phyloP scores from a whole-genome alignment of 2,329 filamentous ascomycete species.

The Paraconiothyrium sp. region DNA sequence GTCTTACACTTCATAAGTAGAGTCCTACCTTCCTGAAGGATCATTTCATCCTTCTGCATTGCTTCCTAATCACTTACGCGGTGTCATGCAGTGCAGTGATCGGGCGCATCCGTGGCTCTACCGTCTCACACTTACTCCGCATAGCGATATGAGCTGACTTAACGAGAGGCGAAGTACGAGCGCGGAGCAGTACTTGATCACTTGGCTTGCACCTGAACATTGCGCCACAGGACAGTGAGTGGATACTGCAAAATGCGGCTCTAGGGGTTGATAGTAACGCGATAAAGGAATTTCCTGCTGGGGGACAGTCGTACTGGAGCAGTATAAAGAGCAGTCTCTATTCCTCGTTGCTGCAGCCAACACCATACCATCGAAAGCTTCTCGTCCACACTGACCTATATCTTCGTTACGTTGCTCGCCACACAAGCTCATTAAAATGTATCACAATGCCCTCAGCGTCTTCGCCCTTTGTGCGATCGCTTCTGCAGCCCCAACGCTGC shows the following conservation, averaged over 20 bases:
- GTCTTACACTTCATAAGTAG: not conserved
- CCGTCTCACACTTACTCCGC: not conserved
- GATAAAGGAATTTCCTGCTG: not conserved
- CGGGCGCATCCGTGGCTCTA: not conserved
- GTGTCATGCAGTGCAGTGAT: not conserved
- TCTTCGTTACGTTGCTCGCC: not conserved
- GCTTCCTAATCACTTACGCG: not conserved
- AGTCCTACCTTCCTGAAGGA: not conserved
- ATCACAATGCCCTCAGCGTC: not conserved
- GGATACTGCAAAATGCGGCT: not conserved
- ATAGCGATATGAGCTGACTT: not conserved
- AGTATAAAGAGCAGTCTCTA: not conserved
- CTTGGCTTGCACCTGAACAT: not conserved
- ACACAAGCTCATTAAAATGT: not conserved
- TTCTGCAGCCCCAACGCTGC: slow-evolving; percentile 3
- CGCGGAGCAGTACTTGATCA: not conserved
- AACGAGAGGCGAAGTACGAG: not conserved
- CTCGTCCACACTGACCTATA: not conserved
- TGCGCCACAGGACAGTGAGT: not conserved
- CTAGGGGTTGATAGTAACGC: not conserved
- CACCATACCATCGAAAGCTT: not conserved
- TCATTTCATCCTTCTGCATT: not conserved
- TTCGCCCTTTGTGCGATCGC: not conserved
- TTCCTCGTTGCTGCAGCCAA: not conserved
- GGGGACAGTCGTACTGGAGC: not conserved